phyloP scores from a whole-genome alignment of 1,139 yeast species.

The Yamadazyma triangularis region DNA sequence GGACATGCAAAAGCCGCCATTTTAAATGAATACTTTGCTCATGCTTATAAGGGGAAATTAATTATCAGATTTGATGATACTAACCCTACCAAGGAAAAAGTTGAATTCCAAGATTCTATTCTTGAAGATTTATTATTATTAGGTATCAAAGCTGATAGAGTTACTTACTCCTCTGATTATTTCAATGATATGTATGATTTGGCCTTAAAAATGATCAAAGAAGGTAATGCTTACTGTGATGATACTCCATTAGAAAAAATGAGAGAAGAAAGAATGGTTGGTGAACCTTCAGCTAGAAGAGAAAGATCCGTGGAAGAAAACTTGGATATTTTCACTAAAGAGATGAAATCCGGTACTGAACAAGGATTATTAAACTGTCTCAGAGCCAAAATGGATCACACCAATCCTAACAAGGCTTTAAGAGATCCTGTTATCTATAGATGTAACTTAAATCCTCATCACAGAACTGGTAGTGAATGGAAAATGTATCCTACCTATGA shows the following conservation, averaged over 20 bases:
- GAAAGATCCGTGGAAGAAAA: conserved; percentile 89
- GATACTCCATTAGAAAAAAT: conserved; percentile 89
- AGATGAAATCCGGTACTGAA: conserved; percentile 91
- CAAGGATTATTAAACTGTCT: conserved; percentile 84
- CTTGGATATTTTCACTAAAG: conserved; percentile 75
- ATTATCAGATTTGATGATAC: conserved; percentile 96
- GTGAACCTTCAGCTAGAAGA: conserved; percentile 82
- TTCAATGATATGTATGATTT: conserved; percentile 85
- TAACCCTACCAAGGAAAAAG: conserved; percentile 92
- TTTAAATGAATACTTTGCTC: conserved; percentile 92
- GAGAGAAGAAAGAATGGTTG: conserved; percentile 99
- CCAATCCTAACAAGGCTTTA: conserved; percentile 84
- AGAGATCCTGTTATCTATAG: conserved; percentile 98
- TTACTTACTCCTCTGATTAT: conserved; percentile 90
- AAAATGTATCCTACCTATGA: conserved; percentile 97
- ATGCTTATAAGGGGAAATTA: conserved; percentile 87
- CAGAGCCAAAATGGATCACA: conserved; percentile 92
- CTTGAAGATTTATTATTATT: conserved; percentile 81
- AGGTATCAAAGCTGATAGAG: conserved; percentile 85
- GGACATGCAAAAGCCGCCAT: conserved; percentile 98
- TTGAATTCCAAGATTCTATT: conserved; percentile 87
- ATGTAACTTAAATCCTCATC: conserved; percentile 94
- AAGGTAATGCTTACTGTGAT: conserved; percentile 95
- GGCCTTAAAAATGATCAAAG: conserved; percentile 81
- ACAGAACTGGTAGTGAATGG: conserved; percentile 89